These are phyloP conservation scores for Alternaria alternata DNA, from an alignment of 2,329 filamentous ascomycete genomes.

Conservation along the genomic window DNA sequence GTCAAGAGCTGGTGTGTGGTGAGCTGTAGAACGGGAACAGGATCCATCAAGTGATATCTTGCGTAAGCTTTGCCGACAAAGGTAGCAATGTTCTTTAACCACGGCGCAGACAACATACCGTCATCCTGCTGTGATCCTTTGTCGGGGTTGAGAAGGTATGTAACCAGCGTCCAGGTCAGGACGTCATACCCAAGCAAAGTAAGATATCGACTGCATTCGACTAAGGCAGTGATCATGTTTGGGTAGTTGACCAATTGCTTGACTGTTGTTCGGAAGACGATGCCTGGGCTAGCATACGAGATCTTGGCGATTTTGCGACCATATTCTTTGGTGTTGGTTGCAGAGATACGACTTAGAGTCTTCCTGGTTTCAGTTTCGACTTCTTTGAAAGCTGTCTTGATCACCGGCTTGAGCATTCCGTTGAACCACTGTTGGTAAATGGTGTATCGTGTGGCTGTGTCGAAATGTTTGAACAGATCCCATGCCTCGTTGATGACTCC, in stretches of 20 bases:
- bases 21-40: constrained; percentile 86
- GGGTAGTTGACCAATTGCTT: constrained; percentile 92
- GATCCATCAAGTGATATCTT: constrained; percentile 83
- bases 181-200: constrained; percentile 93
- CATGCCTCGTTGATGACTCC: constrained; percentile 87
- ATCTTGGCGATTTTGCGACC: constrained; percentile 89
- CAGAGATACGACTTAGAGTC: constrained; percentile 87
- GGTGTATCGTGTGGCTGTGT: constrained; percentile 78
- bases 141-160: constrained; percentile 66
- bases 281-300: constrained; percentile 87
- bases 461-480: constrained; percentile 80
- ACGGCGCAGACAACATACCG: constrained; percentile 82
- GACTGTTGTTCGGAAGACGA: constrained; percentile 89
- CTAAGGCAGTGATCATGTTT: constrained; percentile 93
- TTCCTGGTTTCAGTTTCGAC: constrained; percentile 82
- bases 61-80: constrained; percentile 92
- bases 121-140: constrained; percentile 68
- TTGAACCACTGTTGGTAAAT: constrained; percentile 93
- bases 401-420: constrained; percentile 63
- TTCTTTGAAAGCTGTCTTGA: constrained; percentile 79
- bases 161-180: constrained; percentile 90
- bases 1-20: constrained; percentile 81
- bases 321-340: constrained; percentile 86
- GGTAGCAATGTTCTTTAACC: constrained; percentile 88
- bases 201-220: constrained; percentile 94